Conservation (phyloP, 768 basidiomycete species). For the Ephemerocybe angulata region DNA sequence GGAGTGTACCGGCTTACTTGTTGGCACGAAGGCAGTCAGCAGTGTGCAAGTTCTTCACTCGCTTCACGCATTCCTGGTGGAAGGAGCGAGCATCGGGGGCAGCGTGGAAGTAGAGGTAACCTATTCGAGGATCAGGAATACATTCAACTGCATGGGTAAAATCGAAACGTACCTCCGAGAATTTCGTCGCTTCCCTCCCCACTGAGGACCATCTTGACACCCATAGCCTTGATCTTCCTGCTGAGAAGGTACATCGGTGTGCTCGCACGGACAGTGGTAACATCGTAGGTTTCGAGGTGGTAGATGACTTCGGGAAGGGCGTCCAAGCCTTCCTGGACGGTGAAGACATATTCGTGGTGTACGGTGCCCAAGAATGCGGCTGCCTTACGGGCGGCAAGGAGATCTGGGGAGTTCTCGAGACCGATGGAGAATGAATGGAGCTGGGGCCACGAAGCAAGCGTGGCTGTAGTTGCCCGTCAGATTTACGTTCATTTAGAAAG, state of each 20-base stretch:
- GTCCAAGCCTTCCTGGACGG: conserved; percentile 95
- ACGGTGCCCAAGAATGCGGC: conserved; percentile 91
- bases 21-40: conserved; percentile 97
- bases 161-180: conserved; percentile 65
- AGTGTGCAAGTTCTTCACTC: conserved; percentile 97
- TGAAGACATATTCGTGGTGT: conserved; percentile 97
- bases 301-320: conserved; percentile 97
- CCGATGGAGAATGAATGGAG: conserved; percentile 98
- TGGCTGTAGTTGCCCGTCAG: conserved; percentile 38
- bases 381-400: conserved; percentile 89
- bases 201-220: conserved; percentile 98
- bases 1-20: conserved; percentile 62
- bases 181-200: conserved; percentile 99
- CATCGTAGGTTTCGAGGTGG: conserved; percentile 98
- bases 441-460: conserved; percentile 88
- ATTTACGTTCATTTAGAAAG: conserved; percentile 4
- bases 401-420: conserved; percentile 90
- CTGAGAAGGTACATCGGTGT: conserved; percentile 99
- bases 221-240: conserved; percentile 99
- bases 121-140: conserved; percentile 33
- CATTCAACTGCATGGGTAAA: not conserved
- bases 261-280: conserved; percentile 95
- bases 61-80: conserved; percentile 91
- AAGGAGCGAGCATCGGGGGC: conserved; percentile 86
- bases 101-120: conserved; percentile 99